phyloP scores from a whole-genome alignment of 2,329 filamentous ascomycete genomes.

The Diaporthe batatas region DNA sequence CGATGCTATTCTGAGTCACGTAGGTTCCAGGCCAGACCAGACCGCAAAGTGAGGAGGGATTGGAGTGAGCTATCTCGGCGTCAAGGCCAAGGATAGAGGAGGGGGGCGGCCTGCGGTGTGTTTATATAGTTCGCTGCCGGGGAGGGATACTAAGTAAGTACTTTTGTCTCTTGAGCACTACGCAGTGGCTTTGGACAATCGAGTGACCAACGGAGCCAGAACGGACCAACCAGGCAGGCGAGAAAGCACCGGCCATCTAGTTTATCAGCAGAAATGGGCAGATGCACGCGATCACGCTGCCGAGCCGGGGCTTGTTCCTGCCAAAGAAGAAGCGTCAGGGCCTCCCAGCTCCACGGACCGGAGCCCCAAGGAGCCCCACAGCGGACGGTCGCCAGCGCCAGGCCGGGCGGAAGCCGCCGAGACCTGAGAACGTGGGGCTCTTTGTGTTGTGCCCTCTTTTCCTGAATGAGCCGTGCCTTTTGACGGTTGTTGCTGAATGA shows the following conservation, averaged over 20 bases:
- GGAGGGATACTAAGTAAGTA: too few species aligned
- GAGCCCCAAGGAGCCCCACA: slow-evolving; percentile 30
- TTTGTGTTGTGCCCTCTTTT: background rate
- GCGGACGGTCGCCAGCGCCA: slow-evolving; percentile 37
- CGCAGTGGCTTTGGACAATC: background rate
- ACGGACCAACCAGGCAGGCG: background rate
- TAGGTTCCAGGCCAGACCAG: background rate
- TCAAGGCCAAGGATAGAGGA: background rate
- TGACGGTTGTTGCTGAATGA: slow-evolving; percentile 15
- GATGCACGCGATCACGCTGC: slow-evolving; percentile 27
- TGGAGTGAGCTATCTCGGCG: background rate
- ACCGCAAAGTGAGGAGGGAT: background rate
- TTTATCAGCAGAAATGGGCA: slow-evolving; percentile 16
- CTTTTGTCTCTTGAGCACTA: background rate
- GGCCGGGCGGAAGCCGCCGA: slow-evolving; percentile 37
- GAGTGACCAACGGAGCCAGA: background rate
- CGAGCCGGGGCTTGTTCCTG: slow-evolving; percentile 26
- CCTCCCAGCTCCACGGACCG: slow-evolving; percentile 18
- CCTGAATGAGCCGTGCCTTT: background rate
- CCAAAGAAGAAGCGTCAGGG: background rate
- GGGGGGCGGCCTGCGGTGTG: background rate
- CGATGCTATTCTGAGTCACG: slow-evolving; percentile 31
- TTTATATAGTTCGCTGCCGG: slow-evolving; percentile 2
- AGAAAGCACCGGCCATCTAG: slow-evolving; percentile 19
- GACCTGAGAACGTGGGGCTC: slow-evolving; percentile 21